Evolutionary conservation across 257 asterid species (phyloP).

Genomic region (Parsonsia alboflavescens): DNA sequence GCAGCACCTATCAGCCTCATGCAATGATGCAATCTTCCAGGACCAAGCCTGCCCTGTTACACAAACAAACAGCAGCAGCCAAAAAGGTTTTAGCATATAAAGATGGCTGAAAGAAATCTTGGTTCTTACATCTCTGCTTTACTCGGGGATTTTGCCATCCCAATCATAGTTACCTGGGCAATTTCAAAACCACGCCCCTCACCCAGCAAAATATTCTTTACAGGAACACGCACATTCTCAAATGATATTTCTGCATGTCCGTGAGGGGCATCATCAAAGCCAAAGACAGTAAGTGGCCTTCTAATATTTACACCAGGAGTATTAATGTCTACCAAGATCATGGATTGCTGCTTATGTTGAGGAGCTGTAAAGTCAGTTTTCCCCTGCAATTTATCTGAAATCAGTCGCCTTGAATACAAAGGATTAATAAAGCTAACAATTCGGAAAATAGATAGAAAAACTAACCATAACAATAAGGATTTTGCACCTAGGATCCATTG

Average conservation of each 20-base stretch:
- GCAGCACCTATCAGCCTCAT: slow-evolving; percentile 97
- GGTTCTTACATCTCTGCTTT: too few species aligned
- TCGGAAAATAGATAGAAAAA: background rate
- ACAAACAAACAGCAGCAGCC: background rate
- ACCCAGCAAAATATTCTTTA: slow-evolving; percentile 71
- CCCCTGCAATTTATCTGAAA: slow-evolving; percentile 52
- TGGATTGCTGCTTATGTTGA: slow-evolving; percentile 82
- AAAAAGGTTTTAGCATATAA: background rate
- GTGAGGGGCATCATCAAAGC: slow-evolving; percentile 96
- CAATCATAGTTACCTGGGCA: slow-evolving; percentile 61
- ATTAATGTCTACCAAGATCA: slow-evolving; percentile 79
- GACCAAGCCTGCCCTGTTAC: slow-evolving; percentile 89
- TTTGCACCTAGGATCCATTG: slow-evolving; percentile 98
- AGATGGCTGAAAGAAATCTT: background rate
- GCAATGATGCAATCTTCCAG: slow-evolving; percentile 97
- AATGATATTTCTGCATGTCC: slow-evolving; percentile 92
- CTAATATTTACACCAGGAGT: slow-evolving; percentile 67
- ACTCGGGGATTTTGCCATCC: too few species aligned
- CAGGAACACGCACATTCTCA: slow-evolving; percentile 64
- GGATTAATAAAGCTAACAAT: background rate
- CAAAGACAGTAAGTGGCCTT: slow-evolving; percentile 86
- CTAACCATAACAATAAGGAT: slow-evolving; percentile 90
- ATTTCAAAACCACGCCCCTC: slow-evolving; percentile 99
- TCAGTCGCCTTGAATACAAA: slow-evolving; percentile 16
- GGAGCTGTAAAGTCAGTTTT: slow-evolving; percentile 84